These are phyloP conservation scores for Phytophthora sp. DNA, from an alignment of 352 stramenopile species.

Conservation along the genomic window DNA sequence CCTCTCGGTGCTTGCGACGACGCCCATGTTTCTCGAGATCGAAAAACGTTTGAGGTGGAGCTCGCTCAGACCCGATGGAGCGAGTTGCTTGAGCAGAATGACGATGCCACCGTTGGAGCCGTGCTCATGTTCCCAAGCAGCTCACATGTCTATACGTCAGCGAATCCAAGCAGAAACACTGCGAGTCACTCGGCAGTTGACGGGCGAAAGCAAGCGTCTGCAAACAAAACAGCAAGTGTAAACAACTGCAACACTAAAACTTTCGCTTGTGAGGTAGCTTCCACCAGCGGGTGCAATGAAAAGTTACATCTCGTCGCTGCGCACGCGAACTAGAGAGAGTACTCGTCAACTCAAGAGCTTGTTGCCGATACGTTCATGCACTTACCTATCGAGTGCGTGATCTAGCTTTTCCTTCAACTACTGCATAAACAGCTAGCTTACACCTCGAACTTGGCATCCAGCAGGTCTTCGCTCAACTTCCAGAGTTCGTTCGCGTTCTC, in stretches of 20 bases:
- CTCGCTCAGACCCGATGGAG: neutral
- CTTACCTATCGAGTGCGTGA: neutral
- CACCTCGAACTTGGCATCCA: slow-evolving; percentile 34
- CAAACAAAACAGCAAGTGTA: neutral
- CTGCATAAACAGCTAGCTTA: slow-evolving; percentile 7
- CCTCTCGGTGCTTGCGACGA: slow-evolving; percentile 2
- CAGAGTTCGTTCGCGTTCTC: slow-evolving; percentile 42
- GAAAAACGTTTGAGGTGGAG: slow-evolving; percentile 5
- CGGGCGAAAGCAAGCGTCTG: neutral
- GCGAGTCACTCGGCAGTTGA: neutral
- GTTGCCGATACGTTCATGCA: neutral
- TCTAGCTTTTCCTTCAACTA: neutral
- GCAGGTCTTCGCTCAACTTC: slow-evolving; percentile 46
- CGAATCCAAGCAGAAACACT: slow-evolving; percentile 33
- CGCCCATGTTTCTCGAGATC: slow-evolving; percentile 14
- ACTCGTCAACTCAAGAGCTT: slow-evolving; percentile 1
- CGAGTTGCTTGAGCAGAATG: slow-evolving; percentile 20
- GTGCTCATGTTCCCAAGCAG: slow-evolving; percentile 5
- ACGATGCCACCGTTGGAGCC: neutral
- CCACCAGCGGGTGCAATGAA: slow-evolving; percentile 1
- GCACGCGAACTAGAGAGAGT: too few species aligned
- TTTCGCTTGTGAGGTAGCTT: too few species aligned
- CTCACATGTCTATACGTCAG: slow-evolving; percentile 25
- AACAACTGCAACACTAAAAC: neutral
- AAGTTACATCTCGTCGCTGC: neutral